Evolutionary conservation across 2,329 filamentous ascomycete species (phyloP).

Genomic region (Waltergamsia citrina): DNA sequence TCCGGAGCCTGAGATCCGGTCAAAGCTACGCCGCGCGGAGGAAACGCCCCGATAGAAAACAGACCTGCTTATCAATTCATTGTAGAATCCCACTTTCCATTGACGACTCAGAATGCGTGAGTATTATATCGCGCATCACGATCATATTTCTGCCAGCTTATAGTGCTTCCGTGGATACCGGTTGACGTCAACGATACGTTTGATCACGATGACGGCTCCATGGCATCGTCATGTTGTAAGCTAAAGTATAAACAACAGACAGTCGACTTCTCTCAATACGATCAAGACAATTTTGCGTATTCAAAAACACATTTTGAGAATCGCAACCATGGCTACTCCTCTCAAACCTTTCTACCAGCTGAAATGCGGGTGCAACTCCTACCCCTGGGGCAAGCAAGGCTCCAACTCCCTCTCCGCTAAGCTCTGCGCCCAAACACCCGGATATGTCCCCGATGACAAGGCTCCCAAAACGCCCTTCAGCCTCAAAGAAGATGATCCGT

Average conservation of each 20-base stretch:
- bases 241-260: neutral
- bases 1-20: neutral
- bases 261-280: neutral
- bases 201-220: neutral
- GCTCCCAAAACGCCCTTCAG: conserved; percentile 41
- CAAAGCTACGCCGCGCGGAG: too few species aligned
- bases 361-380: conserved; percentile 44
- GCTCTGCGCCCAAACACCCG: conserved; percentile 55
- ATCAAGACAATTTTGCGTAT: neutral
- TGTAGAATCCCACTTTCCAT: too few species aligned
- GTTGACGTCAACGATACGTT: neutral
- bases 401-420: conserved; percentile 55
- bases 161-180: neutral
- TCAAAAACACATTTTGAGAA: neutral
- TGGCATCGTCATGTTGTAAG: neutral
- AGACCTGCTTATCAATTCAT: too few species aligned
- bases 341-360: conserved; percentile 28
- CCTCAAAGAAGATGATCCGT: conserved; percentile 53
- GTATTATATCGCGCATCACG: neutral
- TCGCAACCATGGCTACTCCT: conserved; percentile 1
- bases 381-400: conserved; percentile 64
- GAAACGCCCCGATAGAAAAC: too few species aligned
- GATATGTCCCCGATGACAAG: conserved; percentile 15
- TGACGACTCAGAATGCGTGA: too few species aligned
- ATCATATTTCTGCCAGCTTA: neutral